phyloP scores from a whole-genome alignment of 2,329 filamentous ascomycete genomes.

The Ceratocystis eucalypticola region DNA sequence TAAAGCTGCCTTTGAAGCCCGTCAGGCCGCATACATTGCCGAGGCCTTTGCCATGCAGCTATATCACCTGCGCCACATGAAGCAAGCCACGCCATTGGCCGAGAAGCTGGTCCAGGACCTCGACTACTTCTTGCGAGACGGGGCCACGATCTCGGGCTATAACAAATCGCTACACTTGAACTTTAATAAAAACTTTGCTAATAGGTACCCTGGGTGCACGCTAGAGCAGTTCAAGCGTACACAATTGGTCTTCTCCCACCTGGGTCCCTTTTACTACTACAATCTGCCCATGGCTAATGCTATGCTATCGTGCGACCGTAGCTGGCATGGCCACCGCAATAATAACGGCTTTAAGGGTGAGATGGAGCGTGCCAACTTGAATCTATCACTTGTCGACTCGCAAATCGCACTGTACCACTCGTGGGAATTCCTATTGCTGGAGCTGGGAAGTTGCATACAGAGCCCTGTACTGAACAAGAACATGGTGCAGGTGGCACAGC shows the following conservation, averaged over 20 bases:
- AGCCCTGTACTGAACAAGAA: constrained; percentile 47
- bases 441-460: constrained; percentile 56
- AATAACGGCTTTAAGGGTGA: constrained; percentile 68
- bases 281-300: constrained; percentile 60
- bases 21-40: constrained; percentile 67
- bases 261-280: constrained; percentile 75
- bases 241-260: constrained; percentile 45
- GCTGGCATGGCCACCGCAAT: constrained; percentile 54
- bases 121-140: constrained; percentile 66
- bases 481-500: constrained; percentile 59
- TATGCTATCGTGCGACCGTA: constrained; percentile 62
- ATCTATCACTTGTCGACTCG: constrained; percentile 82
- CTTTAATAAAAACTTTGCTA: constrained; percentile 69
- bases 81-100: constrained; percentile 50
- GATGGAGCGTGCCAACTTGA: constrained; percentile 75
- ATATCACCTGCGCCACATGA: constrained; percentile 68
- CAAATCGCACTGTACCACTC: constrained; percentile 77
- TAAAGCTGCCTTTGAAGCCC: constrained; percentile 47
- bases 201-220: constrained; percentile 58
- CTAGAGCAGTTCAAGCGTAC: constrained; percentile 74
- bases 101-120: constrained; percentile 61
- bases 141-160: constrained; percentile 65
- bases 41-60: constrained; percentile 86
- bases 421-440: constrained; percentile 78
- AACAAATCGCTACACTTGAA: constrained; percentile 79